These are phyloP conservation scores for Boletus insuetus DNA, from an alignment of 768 basidiomycete genomes.

Conservation along the genomic window DNA sequence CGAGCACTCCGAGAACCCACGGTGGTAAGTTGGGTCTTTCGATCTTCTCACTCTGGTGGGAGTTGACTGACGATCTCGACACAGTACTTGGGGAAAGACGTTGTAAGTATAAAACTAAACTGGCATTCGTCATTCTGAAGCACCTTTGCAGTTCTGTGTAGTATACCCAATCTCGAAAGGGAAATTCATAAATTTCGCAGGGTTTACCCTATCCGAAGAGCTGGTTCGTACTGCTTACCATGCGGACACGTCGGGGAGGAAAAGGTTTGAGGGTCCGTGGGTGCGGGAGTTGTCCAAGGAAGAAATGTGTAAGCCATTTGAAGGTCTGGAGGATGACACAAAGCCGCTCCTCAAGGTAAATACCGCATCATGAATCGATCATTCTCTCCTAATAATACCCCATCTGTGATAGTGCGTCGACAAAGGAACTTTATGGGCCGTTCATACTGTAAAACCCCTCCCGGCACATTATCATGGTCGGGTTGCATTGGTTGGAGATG, in stretches of 20 bases:
- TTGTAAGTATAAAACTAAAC: constrained; percentile 30
- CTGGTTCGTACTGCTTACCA: constrained; percentile 47
- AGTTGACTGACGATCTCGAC: background rate
- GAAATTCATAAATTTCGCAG: constrained; percentile 60
- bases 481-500: constrained; percentile 47
- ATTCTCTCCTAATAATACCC: background rate
- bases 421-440: constrained; percentile 56
- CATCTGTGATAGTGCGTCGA: constrained; percentile 46
- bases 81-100: constrained; percentile 57
- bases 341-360: constrained; percentile 52
- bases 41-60: background rate
- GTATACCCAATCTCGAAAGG: constrained; percentile 61
- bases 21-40: constrained; percentile 36
- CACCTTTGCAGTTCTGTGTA: constrained; percentile 48
- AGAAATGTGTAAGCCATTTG: constrained; percentile 46
- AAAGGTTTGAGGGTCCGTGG: constrained; percentile 39
- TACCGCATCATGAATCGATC: background rate
- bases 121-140: background rate
- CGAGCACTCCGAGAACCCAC: constrained; percentile 45
- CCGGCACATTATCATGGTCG: constrained; percentile 49
- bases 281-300: constrained; percentile 43
- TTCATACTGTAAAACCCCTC: constrained; percentile 55
- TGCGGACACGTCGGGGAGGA: constrained; percentile 12
- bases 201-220: constrained; percentile 49
- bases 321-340: constrained; percentile 59